Percentiles rank a stretch among this genome's conserved stretches.
These are phyloP conservation scores for Backusella psychrophila DNA, from an alignment of 192 early-diverging fungal species.

Conservation along the genomic window DNA sequence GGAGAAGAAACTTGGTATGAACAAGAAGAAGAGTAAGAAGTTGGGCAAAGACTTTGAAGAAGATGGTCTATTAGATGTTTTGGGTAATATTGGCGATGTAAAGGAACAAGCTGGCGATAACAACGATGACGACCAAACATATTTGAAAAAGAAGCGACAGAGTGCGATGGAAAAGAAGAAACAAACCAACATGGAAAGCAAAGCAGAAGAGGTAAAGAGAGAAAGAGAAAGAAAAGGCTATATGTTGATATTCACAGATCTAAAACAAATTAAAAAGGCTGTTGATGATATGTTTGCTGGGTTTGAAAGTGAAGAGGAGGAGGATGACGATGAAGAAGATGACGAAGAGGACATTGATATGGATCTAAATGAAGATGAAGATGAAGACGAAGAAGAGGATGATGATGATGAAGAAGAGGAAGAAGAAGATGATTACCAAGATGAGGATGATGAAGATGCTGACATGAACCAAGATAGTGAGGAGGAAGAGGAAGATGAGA, in stretches of 20 bases:
- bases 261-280: constrained; percentile 2
- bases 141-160: constrained; percentile 25
- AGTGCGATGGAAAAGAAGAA: constrained; percentile 20
- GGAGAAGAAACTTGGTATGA: constrained; percentile 49
- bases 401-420: not conserved
- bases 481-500: not conserved
- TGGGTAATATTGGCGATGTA: constrained; percentile 33
- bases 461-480: constrained; percentile 5
- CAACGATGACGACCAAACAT: constrained; percentile 38
- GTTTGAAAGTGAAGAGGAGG: constrained; percentile 1
- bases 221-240: not conserved
- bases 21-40: constrained; percentile 40
- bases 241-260: not conserved
- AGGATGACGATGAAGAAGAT: not conserved
- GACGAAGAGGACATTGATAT: constrained; percentile 23
- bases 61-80: constrained; percentile 50
- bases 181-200: constrained; percentile 28
- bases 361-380: not conserved
- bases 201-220: constrained; percentile 32
- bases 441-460: constrained; percentile 22
- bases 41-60: constrained; percentile 50
- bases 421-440: constrained; percentile 17
- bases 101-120: constrained; percentile 13
- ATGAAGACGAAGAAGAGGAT: constrained; percentile 23
- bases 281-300: constrained; percentile 26